Evolutionary conservation across 2,329 filamentous ascomycete species (phyloP).

Genomic region (Lizonia empirigonia): DNA sequence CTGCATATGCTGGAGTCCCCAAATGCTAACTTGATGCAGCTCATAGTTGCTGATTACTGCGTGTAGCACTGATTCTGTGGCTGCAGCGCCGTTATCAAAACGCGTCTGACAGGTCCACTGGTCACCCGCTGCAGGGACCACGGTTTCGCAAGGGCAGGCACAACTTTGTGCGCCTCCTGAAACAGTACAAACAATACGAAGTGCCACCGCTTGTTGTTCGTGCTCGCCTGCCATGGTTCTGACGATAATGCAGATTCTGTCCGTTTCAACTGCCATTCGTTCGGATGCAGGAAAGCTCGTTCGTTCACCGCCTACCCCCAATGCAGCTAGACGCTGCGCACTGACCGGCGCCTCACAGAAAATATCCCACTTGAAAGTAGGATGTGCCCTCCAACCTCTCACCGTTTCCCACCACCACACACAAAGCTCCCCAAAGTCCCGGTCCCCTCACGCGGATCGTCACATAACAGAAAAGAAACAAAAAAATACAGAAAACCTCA

Average conservation of each 20-base stretch:
- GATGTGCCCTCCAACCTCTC: slow-evolving; percentile 13
- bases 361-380: slow-evolving; percentile 20
- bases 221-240: neutral
- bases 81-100: slow-evolving; percentile 4
- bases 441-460: slow-evolving; percentile 40
- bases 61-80: neutral
- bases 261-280: slow-evolving; percentile 12
- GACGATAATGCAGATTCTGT: slow-evolving; percentile 11
- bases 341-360: slow-evolving; percentile 19
- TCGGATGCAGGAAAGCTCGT: slow-evolving; percentile 16
- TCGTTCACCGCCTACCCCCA: slow-evolving; percentile 21
- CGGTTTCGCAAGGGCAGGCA: slow-evolving; percentile 4
- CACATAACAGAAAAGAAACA: slow-evolving; percentile 48
- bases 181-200: neutral
- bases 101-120: slow-evolving; percentile 6
- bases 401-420: slow-evolving; percentile 26
- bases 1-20: neutral
- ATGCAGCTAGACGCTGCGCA: slow-evolving; percentile 20
- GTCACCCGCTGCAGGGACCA: slow-evolving; percentile 1
- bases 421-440: slow-evolving; percentile 36
- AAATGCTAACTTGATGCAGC: neutral
- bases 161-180: slow-evolving; percentile 1
- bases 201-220: neutral
- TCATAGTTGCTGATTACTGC: neutral
- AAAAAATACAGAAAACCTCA: slow-evolving; percentile 49